Evolutionary conservation across 371 early-diverging fungal species (phyloP).

Genomic region (Apophysomyces trapeziformis): DNA sequence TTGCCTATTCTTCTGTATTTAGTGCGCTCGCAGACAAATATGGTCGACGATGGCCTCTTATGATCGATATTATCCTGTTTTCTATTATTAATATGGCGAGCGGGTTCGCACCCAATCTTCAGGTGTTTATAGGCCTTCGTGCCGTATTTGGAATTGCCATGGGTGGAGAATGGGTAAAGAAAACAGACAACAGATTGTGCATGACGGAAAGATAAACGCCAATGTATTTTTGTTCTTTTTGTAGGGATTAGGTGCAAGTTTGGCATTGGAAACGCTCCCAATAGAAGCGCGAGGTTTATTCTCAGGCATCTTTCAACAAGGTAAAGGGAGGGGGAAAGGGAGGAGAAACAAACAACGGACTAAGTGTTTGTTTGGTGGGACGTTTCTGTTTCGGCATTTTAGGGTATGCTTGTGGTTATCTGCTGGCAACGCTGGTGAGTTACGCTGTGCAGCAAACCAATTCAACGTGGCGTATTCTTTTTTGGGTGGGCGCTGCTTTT

Average conservation of each 20-base stretch:
- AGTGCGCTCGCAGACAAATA: slow-evolving; percentile 64
- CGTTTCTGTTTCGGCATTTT: neutral
- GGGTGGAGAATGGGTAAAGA: slow-evolving; percentile 75
- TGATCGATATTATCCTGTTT: slow-evolving; percentile 67
- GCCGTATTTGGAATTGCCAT: slow-evolving; percentile 63
- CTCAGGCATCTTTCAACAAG: slow-evolving; percentile 76
- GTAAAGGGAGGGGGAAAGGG: neutral
- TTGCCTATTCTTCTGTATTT: neutral
- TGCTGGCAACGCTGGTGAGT: slow-evolving; percentile 66
- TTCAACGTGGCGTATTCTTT: slow-evolving; percentile 72
- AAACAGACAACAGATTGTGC: neutral
- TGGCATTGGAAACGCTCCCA: slow-evolving; percentile 74
- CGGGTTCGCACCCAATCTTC: slow-evolving; percentile 67
- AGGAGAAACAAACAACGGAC: neutral
- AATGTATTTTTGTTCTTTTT: no score
- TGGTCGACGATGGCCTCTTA: slow-evolving; percentile 73
- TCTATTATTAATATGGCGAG: slow-evolving; percentile 68
- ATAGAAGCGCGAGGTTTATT: slow-evolving; percentile 72
- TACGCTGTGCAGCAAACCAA: slow-evolving; percentile 50
- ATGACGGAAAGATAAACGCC: neutral
- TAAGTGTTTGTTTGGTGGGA: neutral
- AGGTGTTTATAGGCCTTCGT: slow-evolving; percentile 40
- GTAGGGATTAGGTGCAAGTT: slow-evolving; percentile 69
- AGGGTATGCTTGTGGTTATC: slow-evolving; percentile 70
- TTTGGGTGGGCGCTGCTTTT: slow-evolving; percentile 70